These are phyloP conservation scores for Geopyxis carbonaria DNA, from an alignment of 495 filamentous ascomycete genomes.

Conservation along the genomic window DNA sequence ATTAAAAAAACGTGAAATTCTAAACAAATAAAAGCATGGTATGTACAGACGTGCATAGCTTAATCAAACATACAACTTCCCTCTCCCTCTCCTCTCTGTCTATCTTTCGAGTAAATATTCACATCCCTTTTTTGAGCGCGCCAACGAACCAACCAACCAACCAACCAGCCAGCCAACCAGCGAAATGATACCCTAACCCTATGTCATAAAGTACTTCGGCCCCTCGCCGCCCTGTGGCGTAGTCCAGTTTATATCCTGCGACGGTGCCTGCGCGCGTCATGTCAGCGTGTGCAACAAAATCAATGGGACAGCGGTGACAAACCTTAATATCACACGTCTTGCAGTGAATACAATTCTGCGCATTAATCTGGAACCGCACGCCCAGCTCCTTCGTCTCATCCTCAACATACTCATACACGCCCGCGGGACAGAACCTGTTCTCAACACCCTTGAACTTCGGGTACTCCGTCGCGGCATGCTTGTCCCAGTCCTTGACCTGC, in stretches of 20 bases:
- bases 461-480: conserved; percentile 65
- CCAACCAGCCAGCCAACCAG: background rate
- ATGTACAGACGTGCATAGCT: background rate
- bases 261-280: conserved; percentile 39
- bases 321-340: conserved; percentile 98
- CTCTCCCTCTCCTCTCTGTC: background rate
- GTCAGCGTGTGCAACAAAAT: background rate
- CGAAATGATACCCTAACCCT: too few relatives aligned
- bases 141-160: background rate
- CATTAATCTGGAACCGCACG: conserved; percentile 91
- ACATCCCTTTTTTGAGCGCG: background rate
- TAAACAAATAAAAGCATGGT: background rate
- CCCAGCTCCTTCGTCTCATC: conserved; percentile 62
- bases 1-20: too few relatives aligned
- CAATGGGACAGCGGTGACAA: background rate
- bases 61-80: background rate
- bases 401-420: conserved; percentile 96
- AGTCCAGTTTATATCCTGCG: conserved; percentile 93
- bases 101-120: background rate
- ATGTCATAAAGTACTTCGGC: conserved; percentile 92
- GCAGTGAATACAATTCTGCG: conserved; percentile 97
- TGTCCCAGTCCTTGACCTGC: conserved; percentile 85
- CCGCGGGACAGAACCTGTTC: conserved; percentile 98
- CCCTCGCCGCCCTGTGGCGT: conserved; percentile 93
- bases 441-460: conserved; percentile 83